These are phyloP conservation scores for Neoboletus brunneissimus DNA, from an alignment of 768 basidiomycete genomes.

Conservation along the genomic window DNA sequence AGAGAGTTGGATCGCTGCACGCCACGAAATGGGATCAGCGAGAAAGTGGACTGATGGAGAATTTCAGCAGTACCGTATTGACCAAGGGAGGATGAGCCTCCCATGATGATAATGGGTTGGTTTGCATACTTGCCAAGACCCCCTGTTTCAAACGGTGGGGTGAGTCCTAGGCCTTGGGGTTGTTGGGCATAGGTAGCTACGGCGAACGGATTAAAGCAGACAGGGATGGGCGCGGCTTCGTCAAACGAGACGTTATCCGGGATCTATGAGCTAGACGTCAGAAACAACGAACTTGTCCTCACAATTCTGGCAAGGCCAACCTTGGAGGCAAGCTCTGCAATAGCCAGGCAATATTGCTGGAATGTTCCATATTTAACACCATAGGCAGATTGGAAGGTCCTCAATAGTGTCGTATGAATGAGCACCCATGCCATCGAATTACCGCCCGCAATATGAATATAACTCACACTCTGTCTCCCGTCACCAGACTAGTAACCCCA, in stretches of 20 bases:
- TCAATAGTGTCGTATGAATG: background rate
- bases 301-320: background rate
- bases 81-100: slow-evolving; percentile 37
- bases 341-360: slow-evolving; percentile 24
- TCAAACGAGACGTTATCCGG: slow-evolving; percentile 36
- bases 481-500: slow-evolving; percentile 31
- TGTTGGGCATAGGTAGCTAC: slow-evolving; percentile 31
- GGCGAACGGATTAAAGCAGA: slow-evolving; percentile 33
- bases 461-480: slow-evolving; percentile 39
- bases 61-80: slow-evolving; percentile 29
- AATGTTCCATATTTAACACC: slow-evolving; percentile 8
- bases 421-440: background rate
- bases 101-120: slow-evolving; percentile 34
- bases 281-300: background rate
- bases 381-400: slow-evolving; percentile 8
- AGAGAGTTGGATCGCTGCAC: slow-evolving; percentile 33
- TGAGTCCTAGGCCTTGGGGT: slow-evolving; percentile 25
- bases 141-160: slow-evolving; percentile 27
- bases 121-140: slow-evolving; percentile 32
- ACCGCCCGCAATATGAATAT: no score
- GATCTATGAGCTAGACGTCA: slow-evolving; percentile 17
- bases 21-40: background rate
- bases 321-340: slow-evolving; percentile 20
- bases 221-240: slow-evolving; percentile 35
- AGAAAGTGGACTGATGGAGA: background rate